Evolutionary conservation across 768 basidiomycete species (phyloP), one percentile per base, ranked within the genome.

Genomic region (Solioccasus polychromus): DNA sequence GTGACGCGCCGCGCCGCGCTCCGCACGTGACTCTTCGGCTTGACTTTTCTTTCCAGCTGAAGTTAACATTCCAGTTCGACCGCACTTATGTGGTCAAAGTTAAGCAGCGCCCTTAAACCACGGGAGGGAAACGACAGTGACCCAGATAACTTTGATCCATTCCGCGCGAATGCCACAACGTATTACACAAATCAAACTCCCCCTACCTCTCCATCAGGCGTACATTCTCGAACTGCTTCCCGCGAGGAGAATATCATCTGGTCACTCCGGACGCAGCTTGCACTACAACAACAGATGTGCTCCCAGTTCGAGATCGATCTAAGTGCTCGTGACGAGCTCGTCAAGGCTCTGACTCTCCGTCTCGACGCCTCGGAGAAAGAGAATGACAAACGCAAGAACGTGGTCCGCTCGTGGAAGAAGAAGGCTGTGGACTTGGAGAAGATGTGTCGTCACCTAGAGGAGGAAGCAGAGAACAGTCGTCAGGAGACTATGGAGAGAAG

Each of bases 391-490:
- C 77, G 83, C 42, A 76, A 73, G 58, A 67, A 48, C 14, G 69
- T 76, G 0, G 61, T 87, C 26, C 70, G 76, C 30, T 68, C 68
- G 15, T 88, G 86, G 83, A 85, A 82, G 70, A 86, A 85, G 70
- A 87, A 86, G 52, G 83, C 89, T 3, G 71, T 73, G 42, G 86
- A 89, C 51, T 68, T 92, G 37, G 87, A 91, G 67, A 76, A 71
- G 51, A 71, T 78, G 48, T 82, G 83, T 42, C 74, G 80, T 14
- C 68, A 72, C 45, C 71, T 85, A 24, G 87, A 95, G 70, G 92
- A 94, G 60, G 88, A 94, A 60, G 87, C 94, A 23, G 94, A 97
- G 50, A 74, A 79, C 7, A 86, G 85, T 34, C 75, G 92, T 31
- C 82, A 88, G 54, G 88, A 89, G 58, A 88, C 84, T 56, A 70